Base-by-base conservation (phyloP, 2,329 filamentous ascomycete genomes). In the Paecilomyces formosus region DNA sequence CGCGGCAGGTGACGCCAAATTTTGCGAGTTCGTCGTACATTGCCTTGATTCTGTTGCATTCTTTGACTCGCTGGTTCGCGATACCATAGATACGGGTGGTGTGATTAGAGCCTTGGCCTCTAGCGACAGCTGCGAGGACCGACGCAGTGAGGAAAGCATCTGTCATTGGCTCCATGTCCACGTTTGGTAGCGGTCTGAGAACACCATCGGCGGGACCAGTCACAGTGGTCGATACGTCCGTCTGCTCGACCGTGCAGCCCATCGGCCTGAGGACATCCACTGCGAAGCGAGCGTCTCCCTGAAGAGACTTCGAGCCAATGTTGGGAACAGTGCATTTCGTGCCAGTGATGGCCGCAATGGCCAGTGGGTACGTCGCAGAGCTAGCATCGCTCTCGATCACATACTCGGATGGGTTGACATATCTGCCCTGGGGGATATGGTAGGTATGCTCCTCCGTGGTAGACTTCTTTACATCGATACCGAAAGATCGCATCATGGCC, bases 111-210 rank as follows among this genome's bases (percentile, higher is more conserved):
- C 77, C 78, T 55, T 86, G 86, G 1, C 90, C 90, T 13, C 83
- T 85, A 9, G 93, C 92, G 51, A 96, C 90, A 35, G 94, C 94
- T 26, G 92, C 94, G 53, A 99, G 82, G 3, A 96, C 92, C 1
- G 92, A 95, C 18, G 94, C 94, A 3, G 92, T 97, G 56, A 99
- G 81, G 80, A 99, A 99, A 54, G 94, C 94, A 74, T 99, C 94
- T 0, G 94, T 99, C 94, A 99, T 99, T 1, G 93, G 89, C 73
- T 97, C 94, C 94, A 99, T 99, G 69, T 99, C 92, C 28, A 99
- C 86, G 60, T 93, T 88, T 18, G 86, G 78, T 12, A 99, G 78
- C 0, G 90, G 88, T 65, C 86, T 86, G 45, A 99, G 78, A 15
- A 82, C 76, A 11, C 94, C 93, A 57, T 81, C 75, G 2, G 83